Percentiles rank a stretch among this genome's conserved stretches.
phyloP scores from a whole-genome alignment of 1,284 basidiomycete species.

The Ustilago loliicola region DNA sequence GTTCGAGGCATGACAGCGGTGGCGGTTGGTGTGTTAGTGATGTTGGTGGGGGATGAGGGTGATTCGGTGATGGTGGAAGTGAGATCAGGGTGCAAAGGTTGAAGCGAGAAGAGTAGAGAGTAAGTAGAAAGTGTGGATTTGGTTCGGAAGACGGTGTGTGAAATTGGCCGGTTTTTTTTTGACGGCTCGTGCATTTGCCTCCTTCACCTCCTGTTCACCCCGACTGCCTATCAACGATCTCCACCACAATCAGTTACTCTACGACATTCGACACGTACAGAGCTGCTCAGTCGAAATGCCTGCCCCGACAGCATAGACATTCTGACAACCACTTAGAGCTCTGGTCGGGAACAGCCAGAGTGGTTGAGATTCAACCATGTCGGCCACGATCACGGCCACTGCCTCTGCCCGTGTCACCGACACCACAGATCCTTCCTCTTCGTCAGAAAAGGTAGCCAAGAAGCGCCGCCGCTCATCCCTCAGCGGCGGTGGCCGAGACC shows the following conservation, averaged over 20 bases:
- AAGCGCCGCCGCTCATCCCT: constrained; percentile 24
- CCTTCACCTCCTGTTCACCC: no score
- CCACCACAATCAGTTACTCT: no score
- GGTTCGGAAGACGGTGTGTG: not conserved
- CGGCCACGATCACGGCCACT: constrained; percentile 10
- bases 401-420: no score
- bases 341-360: no score
- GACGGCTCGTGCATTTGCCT: constrained; percentile 20
- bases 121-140: not conserved
- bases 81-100: constrained; percentile 5
- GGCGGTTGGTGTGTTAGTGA: not conserved
- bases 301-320: not conserved
- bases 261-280: no score
- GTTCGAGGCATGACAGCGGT: constrained; percentile 10
- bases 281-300: no score
- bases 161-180: constrained; percentile 6
- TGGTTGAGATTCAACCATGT: constrained; percentile 20
- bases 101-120: no score
- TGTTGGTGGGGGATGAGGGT: no score
- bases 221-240: no score
- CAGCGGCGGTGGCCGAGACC: constrained; percentile 16
- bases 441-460: constrained; percentile 23
- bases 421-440: not conserved
- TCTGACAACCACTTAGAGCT: not conserved
- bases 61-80: constrained; percentile 1